Evolutionary conservation across 768 basidiomycete species (phyloP), one percentile per base, ranked within the genome.

Genomic region (Exidia glandulosa): DNA sequence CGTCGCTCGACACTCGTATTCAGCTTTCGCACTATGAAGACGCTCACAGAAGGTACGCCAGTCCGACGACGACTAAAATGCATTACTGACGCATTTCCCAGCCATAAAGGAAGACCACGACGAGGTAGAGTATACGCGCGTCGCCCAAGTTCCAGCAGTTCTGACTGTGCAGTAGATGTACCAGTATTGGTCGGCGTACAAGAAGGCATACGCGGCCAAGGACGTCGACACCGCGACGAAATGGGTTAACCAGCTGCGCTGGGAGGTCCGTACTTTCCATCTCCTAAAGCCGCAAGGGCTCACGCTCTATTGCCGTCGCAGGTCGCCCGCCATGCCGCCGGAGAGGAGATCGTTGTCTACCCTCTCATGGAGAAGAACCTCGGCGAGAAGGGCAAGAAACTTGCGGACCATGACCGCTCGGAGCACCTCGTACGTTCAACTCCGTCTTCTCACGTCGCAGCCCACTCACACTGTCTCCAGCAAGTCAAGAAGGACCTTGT

Each of bases 331-430:
- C 83, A 85, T 61, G 79, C 83, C 3, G 77, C 80, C 6, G 81
- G 78, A 14, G 84, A 85, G 66, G 84, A 86, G 67, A 76, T 85
- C 37, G 73, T 86, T 36, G 79, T 84, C 1, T 85, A 85, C 64
- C 84, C 83, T 14, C 73, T 83, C 52, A 78, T 84, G 74, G 82
- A 84, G 65, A 73, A 77, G 60, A 73, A 79, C 58, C 76, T 85
- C 59, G 83, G 83, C 4, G 70, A 70, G 2, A 66, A 79, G 63
- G 85, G 83, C 3, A 67, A 68, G 52, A 58, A 76, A 47, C 75
- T 85, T 19, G 78, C 83, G 0, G 76, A 82, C 61, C 70, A 79
- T 32, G 84, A 86, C 66, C 75, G 82, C 13, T 73, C 66, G 19
- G 82, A 85, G 34, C 85, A 86, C 63, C 76, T 78, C 68, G 82